phyloP scores from a whole-genome alignment of 345 rosid genomes.

The Eucalyptus melliodora region DNA sequence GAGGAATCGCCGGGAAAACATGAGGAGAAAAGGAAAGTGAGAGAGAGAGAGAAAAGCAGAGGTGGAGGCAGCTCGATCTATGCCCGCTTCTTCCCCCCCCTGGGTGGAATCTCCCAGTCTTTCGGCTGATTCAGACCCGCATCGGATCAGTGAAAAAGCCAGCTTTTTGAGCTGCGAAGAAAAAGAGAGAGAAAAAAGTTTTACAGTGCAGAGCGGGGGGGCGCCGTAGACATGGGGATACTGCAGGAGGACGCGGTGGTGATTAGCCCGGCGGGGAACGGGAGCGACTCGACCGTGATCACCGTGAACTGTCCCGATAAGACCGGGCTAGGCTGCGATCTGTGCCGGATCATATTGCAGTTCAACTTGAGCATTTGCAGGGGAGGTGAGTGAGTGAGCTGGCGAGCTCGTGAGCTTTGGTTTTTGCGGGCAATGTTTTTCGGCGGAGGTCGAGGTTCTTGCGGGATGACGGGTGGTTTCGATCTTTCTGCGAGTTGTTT shows the following conservation, averaged over 20 bases:
- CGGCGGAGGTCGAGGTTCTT: neutral
- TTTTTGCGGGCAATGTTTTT: neutral
- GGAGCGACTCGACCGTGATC: conserved; percentile 29
- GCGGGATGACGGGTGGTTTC: neutral
- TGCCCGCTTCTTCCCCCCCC: neutral
- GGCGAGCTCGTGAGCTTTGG: neutral
- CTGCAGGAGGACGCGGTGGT: conserved; percentile 42
- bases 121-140: neutral
- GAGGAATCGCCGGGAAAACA: neutral
- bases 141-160: neutral
- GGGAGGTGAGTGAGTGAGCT: conserved; percentile 25
- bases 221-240: conserved; percentile 24
- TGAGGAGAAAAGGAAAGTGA: neutral
- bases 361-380: conserved; percentile 51
- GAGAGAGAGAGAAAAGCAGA: neutral
- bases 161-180: neutral
- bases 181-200: neutral
- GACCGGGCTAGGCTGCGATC: conserved; percentile 63
- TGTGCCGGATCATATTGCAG: conserved; percentile 47
- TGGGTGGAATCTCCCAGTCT: neutral
- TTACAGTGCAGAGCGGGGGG: neutral
- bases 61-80: neutral
- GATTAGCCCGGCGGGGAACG: conserved; percentile 24
- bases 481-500: neutral
- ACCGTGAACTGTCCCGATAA: conserved; percentile 66